Evolutionary conservation across 1,284 basidiomycete species (phyloP), one percentile per base, ranked within the genome.

Genomic region (Irpex sp.): DNA sequence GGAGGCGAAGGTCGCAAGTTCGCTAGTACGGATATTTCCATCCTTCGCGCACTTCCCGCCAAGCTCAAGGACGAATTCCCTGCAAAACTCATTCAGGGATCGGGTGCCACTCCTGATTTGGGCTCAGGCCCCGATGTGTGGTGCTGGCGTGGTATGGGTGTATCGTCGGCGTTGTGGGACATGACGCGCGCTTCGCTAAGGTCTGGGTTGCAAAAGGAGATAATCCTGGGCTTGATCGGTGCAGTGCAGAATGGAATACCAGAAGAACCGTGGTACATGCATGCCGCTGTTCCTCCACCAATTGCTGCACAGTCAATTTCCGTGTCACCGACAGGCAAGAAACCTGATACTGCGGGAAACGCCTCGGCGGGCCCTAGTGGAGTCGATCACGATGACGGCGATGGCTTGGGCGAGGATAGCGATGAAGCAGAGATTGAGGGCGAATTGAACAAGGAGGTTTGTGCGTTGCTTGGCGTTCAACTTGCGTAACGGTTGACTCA

Each of bases 61-160:
- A 82, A 84, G 62, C 78, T 92, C 31, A 83, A 81, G 62, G 85
- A 90, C 66, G 89, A 92, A 73, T 87, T 91, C 67, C 89, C 90
- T 0, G 88, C 86, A 0, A 79, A 77, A 4, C 70, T 91, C 4
- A 70, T 88, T 49, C 80, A 82, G 60, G 78, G 79, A 4, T 80
- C 82, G 51, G 74, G 76, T 17, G 51, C 62, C 5, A 66, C 65
- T 36, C 69, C 75, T 0, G 86, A 89, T 69, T 76, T 84, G 9
- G 88, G 88, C 0, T 80, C 77, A 51, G 84, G 82, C 2, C 65
- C 79, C 0, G 80, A 83, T 61, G 79, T 87, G 4, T 91, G 89
- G 89, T 87, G 84, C 69, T 91, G 89, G 89, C 82, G 83, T 61
- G 84, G 85, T 1, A 77, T 87, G 70, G 89, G 89, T 1, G 87